Percentiles rank a stretch among this genome's conserved stretches.
Conservation (phyloP, 2,329 filamentous ascomycete species). For the Raffaelea ambrosiae region DNA sequence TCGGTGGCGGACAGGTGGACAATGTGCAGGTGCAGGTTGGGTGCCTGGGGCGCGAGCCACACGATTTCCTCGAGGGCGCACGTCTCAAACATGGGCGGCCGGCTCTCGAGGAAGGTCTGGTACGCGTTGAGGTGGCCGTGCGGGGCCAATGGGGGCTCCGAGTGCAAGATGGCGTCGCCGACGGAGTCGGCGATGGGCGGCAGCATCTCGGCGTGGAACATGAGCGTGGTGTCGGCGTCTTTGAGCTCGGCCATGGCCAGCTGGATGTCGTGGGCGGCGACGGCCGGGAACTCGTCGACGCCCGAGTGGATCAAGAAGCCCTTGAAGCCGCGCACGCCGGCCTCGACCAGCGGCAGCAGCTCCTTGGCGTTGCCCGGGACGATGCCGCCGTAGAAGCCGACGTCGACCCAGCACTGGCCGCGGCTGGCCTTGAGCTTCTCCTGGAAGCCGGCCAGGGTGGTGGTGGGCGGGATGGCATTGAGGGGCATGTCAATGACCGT, state of each 20-base stretch:
- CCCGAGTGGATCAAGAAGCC: slow-evolving; percentile 96
- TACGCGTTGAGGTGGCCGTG: slow-evolving; percentile 69
- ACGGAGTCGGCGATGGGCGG: slow-evolving; percentile 76
- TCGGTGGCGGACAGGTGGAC: slow-evolving; percentile 88
- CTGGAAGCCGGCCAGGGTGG: slow-evolving; percentile 70
- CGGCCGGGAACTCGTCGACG: slow-evolving; percentile 91
- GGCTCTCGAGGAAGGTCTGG: slow-evolving; percentile 83
- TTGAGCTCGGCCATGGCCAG: slow-evolving; percentile 75
- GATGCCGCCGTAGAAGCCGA: slow-evolving; percentile 95
- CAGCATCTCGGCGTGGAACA: slow-evolving; percentile 99
- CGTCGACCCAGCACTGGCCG: slow-evolving; percentile 94
- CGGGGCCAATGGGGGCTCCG: slow-evolving; percentile 60
- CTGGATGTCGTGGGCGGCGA: slow-evolving; percentile 70
- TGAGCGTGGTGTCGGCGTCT: slow-evolving; percentile 77
- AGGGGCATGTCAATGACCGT: slow-evolving; percentile 97
- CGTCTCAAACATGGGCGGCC: slow-evolving; percentile 83
- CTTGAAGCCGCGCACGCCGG: slow-evolving; percentile 91
- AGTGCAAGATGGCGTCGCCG: slow-evolving; percentile 63
- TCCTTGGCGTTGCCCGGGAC: slow-evolving; percentile 81
- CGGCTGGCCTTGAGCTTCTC: slow-evolving; percentile 78
- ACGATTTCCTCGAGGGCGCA: slow-evolving; percentile 84
- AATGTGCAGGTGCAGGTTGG: slow-evolving; percentile 79
- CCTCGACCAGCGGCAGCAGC: slow-evolving; percentile 70
- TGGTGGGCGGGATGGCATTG: slow-evolving; percentile 94
- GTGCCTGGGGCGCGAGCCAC: slow-evolving; percentile 65